Conservation (phyloP, 2,329 filamentous ascomycete species). For the Colletotrichum truncatum region DNA sequence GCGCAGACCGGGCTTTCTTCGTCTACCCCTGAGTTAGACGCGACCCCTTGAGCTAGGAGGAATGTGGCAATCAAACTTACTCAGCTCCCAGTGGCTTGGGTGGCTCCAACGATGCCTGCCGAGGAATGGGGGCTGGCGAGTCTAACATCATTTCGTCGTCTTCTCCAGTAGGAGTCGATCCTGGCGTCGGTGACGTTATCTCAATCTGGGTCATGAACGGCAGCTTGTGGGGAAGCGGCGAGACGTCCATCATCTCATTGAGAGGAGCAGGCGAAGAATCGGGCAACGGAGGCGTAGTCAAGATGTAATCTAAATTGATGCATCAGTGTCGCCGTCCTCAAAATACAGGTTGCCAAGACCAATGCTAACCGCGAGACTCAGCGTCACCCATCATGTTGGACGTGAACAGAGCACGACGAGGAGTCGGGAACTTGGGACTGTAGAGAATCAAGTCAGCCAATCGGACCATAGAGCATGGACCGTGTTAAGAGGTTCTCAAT, state of each 20-base stretch:
- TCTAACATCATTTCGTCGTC: conserved; percentile 64
- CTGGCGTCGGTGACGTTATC: conserved; percentile 77
- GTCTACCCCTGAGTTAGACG: conserved; percentile 51
- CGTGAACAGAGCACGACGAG: conserved; percentile 85
- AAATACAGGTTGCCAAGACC: conserved; percentile 28
- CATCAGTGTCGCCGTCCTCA: conserved; percentile 33
- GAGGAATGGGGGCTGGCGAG: conserved; percentile 61
- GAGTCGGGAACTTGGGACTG: conserved; percentile 85
- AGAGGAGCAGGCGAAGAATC: conserved; percentile 82
- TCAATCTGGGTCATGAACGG: conserved; percentile 73
- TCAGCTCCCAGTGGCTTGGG: conserved; percentile 59
- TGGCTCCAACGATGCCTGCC: conserved; percentile 57
- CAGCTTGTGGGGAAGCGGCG: conserved; percentile 88
- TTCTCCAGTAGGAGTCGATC: conserved; percentile 52
- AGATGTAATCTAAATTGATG: conserved; percentile 66
- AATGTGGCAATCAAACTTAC: conserved; percentile 50
- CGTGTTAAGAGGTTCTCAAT: no score
- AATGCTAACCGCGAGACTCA: conserved; percentile 66
- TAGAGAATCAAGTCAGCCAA: conserved; percentile 34
- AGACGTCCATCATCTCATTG: conserved; percentile 90
- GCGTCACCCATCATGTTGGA: conserved; percentile 70
- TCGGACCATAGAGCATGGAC: conserved; percentile 27
- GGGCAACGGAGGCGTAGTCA: conserved; percentile 81
- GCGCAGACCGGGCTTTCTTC: conserved; percentile 73
- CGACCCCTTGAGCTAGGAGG: conserved; percentile 18